Conservation (phyloP, 1,284 basidiomycete species). For the Flammula alnicola region DNA sequence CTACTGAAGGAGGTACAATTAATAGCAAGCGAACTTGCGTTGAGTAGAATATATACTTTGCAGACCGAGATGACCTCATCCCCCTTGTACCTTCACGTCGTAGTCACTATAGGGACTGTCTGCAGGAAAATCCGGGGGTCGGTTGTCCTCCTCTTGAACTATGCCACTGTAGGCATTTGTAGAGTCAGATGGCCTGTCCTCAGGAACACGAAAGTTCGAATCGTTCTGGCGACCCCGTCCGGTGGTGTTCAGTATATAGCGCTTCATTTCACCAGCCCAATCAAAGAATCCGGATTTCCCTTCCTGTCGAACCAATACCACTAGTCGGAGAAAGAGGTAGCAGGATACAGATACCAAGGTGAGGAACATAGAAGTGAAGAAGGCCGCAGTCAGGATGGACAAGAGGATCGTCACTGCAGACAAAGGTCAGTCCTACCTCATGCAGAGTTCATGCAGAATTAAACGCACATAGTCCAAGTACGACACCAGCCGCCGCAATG, state of each 20-base stretch:
- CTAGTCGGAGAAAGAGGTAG: constrained; percentile 40
- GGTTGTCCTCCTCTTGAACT: background rate
- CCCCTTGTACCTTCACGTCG: constrained; percentile 4
- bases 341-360: constrained; percentile 24
- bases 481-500: constrained; percentile 28
- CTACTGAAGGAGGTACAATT: too few species aligned
- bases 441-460: background rate
- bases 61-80: background rate
- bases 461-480: constrained; percentile 33
- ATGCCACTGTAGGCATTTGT: background rate
- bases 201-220: too few species aligned
- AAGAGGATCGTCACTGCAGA: constrained; percentile 21
- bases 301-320: constrained; percentile 32
- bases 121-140: background rate
- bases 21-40: too few species aligned
- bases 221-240: too few species aligned
- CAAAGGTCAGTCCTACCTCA: background rate
- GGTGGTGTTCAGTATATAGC: background rate
- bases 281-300: constrained; percentile 39
- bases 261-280: constrained; percentile 43
- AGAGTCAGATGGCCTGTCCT: background rate
- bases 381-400: constrained; percentile 19
- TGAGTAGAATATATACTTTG: too few species aligned
- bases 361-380: constrained; percentile 23
- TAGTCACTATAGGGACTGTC: background rate